Percentiles rank a stretch among this genome's conserved stretches.
Conservation (phyloP, 2,329 filamentous ascomycete species). For the Balansia obtecta region DNA sequence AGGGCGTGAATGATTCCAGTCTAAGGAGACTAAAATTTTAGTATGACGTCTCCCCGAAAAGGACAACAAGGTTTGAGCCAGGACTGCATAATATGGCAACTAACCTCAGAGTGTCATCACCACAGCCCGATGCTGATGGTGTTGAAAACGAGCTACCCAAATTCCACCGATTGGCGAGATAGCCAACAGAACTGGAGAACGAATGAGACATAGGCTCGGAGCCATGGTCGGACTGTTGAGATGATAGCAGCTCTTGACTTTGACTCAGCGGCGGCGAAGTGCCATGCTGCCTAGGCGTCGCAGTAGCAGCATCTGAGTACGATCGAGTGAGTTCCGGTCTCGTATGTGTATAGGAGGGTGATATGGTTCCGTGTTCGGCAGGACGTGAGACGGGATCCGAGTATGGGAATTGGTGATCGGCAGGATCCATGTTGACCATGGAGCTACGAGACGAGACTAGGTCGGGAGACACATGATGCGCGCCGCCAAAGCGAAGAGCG, state of each 20-base stretch:
- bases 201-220: conserved; percentile 23
- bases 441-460: conserved; percentile 18
- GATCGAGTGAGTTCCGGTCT: conserved; percentile 5
- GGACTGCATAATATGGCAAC: background rate
- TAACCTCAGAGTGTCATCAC: conserved; percentile 35
- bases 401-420: conserved; percentile 15
- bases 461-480: conserved; percentile 39
- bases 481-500: conserved; percentile 42
- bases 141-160: conserved; percentile 37
- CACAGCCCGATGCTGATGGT: conserved; percentile 27
- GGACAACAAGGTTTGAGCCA: no score
- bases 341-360: conserved; percentile 9
- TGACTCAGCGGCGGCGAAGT: conserved; percentile 12
- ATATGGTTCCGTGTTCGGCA: conserved; percentile 13
- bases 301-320: conserved; percentile 13
- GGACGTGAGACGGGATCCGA: conserved; percentile 17
- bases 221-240: conserved; percentile 16
- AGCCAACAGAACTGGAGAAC: conserved; percentile 33
- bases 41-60: background rate
- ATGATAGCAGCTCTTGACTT: conserved; percentile 15
- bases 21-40: conserved; percentile 16
- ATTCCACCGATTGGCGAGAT: conserved; percentile 47
- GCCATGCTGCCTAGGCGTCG: conserved; percentile 12
- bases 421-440: conserved; percentile 11
- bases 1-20: conserved; percentile 30